Percentiles rank a stretch among this genome's conserved stretches.
Evolutionary conservation across 345 rosid genomes (phyloP).

Genomic region (Lenwebbia sp.): DNA sequence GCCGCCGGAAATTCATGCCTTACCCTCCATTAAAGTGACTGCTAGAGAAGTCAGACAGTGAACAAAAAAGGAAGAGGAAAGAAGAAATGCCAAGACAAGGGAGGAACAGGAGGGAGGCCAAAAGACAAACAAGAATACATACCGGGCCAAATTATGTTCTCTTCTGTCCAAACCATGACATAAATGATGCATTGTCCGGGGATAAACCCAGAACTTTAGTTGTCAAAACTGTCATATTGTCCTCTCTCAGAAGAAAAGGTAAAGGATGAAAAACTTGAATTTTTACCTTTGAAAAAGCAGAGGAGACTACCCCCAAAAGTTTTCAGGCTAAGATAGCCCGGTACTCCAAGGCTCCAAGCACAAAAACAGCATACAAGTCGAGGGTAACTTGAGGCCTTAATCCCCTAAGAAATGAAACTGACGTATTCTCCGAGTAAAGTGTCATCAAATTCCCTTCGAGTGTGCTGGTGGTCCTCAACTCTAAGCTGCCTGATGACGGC

Average conservation of each 20-base stretch:
- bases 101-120: not conserved
- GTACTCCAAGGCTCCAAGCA: not conserved
- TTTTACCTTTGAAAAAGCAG: not conserved
- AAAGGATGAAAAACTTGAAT: not conserved
- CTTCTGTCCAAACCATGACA: not conserved
- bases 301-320: not conserved
- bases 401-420: not conserved
- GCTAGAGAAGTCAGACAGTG: not conserved
- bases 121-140: not conserved
- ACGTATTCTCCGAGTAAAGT: not conserved
- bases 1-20: conserved; percentile 56
- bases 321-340: not conserved
- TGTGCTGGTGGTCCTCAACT: not conserved
- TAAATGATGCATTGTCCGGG: not conserved
- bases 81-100: not conserved
- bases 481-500: not conserved
- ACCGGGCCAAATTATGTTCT: not conserved
- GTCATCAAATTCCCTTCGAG: not conserved
- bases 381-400: not conserved
- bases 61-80: not conserved
- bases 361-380: not conserved
- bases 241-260: not conserved
- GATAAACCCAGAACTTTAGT: not conserved
- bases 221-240: not conserved
- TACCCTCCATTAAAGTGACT: conserved; percentile 29